phyloP scores from a whole-genome alignment of 108 stramenopile species.

The Cafeteria roenbergensis region DNA sequence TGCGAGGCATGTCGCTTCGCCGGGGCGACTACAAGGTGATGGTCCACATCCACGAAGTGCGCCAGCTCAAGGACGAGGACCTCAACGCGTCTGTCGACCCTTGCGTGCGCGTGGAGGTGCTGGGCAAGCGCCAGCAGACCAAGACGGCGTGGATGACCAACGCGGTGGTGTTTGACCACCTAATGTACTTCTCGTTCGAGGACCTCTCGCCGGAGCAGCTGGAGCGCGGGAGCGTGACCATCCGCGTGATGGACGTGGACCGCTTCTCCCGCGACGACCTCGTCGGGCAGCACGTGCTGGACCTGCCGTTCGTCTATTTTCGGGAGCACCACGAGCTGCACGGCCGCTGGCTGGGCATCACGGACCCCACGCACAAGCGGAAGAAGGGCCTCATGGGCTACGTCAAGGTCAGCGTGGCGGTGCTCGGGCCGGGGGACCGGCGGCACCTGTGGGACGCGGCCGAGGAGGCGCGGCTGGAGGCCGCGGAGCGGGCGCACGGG shows the following conservation, averaged over 20 bases:
- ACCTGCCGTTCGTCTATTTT: constrained; percentile 24
- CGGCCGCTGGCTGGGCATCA: constrained; percentile 41
- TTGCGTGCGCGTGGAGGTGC: constrained; percentile 28
- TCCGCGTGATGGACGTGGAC: constrained; percentile 24
- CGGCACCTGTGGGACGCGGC: constrained; percentile 8
- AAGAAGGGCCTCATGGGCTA: constrained; percentile 47
- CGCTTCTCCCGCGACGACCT: constrained; percentile 21
- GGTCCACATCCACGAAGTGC: constrained; percentile 47
- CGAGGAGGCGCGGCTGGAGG: constrained; percentile 1
- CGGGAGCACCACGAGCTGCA: constrained; percentile 38
- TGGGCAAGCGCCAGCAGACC: constrained; percentile 27
- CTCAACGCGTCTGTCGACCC: constrained; percentile 37
- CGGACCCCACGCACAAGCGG: constrained; percentile 35
- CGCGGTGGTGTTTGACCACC: constrained; percentile 33
- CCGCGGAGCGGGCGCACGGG: background rate
- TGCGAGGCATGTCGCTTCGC: constrained; percentile 23
- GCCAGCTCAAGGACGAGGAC: constrained; percentile 47
- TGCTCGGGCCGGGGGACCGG: constrained; percentile 50
- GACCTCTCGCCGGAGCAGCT: constrained; percentile 29
- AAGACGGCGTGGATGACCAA: constrained; percentile 1
- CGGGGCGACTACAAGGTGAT: constrained; percentile 45
- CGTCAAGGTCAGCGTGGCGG: constrained; percentile 36
- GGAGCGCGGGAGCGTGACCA: constrained; percentile 26
- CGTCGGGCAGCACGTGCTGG: constrained; percentile 25
- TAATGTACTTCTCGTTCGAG: constrained; percentile 27